These are phyloP conservation scores for Xylaria sp. DNA, from an alignment of 2,329 filamentous ascomycete species.

Conservation along the genomic window DNA sequence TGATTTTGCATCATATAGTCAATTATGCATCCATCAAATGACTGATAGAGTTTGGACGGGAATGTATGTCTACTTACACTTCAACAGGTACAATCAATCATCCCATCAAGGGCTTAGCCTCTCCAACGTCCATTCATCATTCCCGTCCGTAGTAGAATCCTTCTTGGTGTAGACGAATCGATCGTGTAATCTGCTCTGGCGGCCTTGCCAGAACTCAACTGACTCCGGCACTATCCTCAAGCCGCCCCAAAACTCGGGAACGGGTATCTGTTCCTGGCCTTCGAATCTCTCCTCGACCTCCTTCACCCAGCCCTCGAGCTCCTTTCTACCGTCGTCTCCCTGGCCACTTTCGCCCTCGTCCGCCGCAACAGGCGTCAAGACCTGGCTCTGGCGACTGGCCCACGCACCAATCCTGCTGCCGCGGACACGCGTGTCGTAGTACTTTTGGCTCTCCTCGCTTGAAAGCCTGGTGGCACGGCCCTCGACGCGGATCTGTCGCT, in stretches of 20 bases:
- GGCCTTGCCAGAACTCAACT: constrained; percentile 96
- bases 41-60: neutral
- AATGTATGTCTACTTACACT: neutral
- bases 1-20: constrained; percentile 7
- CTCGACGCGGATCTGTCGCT: constrained; percentile 92
- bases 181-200: constrained; percentile 90
- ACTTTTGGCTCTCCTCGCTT: constrained; percentile 75
- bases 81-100: neutral
- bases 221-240: constrained; percentile 84
- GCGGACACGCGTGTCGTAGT: constrained; percentile 75
- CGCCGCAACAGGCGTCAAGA: constrained; percentile 62
- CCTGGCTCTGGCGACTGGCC: constrained; percentile 88
- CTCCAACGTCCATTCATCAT: constrained; percentile 72
- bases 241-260: constrained; percentile 95
- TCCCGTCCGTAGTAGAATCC: constrained; percentile 52
- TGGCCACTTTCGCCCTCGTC: constrained; percentile 44
- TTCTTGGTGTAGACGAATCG: constrained; percentile 84
- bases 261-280: constrained; percentile 80
- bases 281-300: constrained; percentile 82
- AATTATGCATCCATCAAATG: neutral
- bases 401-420: constrained; percentile 90
- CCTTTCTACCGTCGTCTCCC: constrained; percentile 73
- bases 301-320: constrained; percentile 80
- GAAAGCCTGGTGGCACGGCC: constrained; percentile 75
- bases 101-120: constrained; percentile 74